Percentiles rank a stretch among this genome's conserved stretches.
Conservation (phyloP, 192 early-diverging fungal genomes). For the Lobosporangium transversale region DNA sequence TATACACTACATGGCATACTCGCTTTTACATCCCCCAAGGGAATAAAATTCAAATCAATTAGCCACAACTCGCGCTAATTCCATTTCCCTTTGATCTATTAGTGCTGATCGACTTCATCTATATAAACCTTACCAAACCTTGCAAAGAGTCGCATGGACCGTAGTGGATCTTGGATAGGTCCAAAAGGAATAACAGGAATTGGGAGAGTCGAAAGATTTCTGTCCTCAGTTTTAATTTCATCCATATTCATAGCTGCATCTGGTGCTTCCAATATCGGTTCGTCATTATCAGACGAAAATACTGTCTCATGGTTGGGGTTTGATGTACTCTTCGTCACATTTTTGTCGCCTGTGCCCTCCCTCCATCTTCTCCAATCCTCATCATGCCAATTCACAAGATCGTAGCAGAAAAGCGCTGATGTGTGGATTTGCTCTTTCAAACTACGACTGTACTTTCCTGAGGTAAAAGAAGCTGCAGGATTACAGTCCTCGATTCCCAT, state of each 20-base stretch:
- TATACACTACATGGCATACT: slow-evolving; percentile 44
- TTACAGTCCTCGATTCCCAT: slow-evolving; percentile 47
- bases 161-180: slow-evolving; percentile 64
- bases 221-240: slow-evolving; percentile 20
- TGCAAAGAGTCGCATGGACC: slow-evolving; percentile 55
- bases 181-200: slow-evolving; percentile 59
- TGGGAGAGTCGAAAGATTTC: slow-evolving; percentile 11
- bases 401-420: slow-evolving; percentile 60
- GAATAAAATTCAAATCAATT: too few species aligned
- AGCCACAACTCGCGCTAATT: too few species aligned
- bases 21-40: slow-evolving; percentile 25
- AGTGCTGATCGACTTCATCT: too few species aligned
- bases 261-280: slow-evolving; percentile 1
- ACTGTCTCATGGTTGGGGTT: slow-evolving; percentile 8
- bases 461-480: slow-evolving; percentile 11
- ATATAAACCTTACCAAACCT: slow-evolving; percentile 50
- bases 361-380: slow-evolving; percentile 64
- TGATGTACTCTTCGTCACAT: neutral
- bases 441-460: slow-evolving; percentile 6
- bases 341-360: neutral
- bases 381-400: slow-evolving; percentile 63
- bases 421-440: slow-evolving; percentile 16
- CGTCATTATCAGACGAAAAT: slow-evolving; percentile 14
- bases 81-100: too few species aligned
- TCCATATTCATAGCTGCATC: slow-evolving; percentile 33